These are phyloP conservation scores for Geotrichum macrosporum DNA, from an alignment of 1,139 yeast genomes.

Conservation along the genomic window DNA sequence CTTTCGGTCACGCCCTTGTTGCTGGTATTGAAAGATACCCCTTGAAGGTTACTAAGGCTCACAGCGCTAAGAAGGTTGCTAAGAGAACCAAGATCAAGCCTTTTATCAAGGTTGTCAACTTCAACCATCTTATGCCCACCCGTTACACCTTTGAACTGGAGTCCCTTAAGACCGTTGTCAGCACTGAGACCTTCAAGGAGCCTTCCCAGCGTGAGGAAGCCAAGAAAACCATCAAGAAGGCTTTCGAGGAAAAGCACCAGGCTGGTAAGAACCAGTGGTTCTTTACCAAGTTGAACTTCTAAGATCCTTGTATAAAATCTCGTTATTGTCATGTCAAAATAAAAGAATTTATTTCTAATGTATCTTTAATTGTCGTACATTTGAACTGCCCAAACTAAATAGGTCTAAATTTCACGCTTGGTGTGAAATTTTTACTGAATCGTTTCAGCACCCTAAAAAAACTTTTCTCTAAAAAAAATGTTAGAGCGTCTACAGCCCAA, in stretches of 20 bases:
- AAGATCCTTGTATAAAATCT: conserved; percentile 38
- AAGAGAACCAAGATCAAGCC: conserved; percentile 99
- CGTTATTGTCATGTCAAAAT: conserved; percentile 21
- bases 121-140: conserved; percentile 99
- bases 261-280: conserved; percentile 99
- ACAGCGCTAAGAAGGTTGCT: conserved; percentile 94
- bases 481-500: neutral
- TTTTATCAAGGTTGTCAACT: conserved; percentile 98
- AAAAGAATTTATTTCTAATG: conserved; percentile 22
- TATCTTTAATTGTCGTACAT: conserved; percentile 12
- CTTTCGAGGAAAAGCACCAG: conserved; percentile 99
- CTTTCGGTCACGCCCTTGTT: conserved; percentile 99
- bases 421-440: neutral
- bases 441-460: neutral
- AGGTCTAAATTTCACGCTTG: no score
- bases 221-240: conserved; percentile 98
- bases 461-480: neutral
- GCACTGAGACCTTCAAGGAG: conserved; percentile 93
- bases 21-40: conserved; percentile 99
- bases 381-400: no score
- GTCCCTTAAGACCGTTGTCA: conserved; percentile 84
- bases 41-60: conserved; percentile 90
- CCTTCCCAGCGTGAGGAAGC: conserved; percentile 99
- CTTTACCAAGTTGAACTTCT: conserved; percentile 98
- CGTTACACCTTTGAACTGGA: conserved; percentile 98